These are phyloP conservation scores for Earliella scabrosa DNA, from an alignment of 1,284 basidiomycete genomes.

Conservation along the genomic window DNA sequence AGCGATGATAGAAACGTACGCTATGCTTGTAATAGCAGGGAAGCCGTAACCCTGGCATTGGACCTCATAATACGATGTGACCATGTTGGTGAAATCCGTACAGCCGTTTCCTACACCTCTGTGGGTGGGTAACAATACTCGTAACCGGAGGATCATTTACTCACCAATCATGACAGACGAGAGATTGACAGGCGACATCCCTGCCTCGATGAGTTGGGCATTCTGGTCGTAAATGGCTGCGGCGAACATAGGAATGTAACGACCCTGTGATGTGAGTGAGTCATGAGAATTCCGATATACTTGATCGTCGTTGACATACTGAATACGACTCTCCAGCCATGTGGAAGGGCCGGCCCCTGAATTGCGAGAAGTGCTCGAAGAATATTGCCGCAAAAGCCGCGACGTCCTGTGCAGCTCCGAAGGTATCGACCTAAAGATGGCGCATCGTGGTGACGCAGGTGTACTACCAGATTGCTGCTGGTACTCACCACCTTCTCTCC, in stretches of 20 bases:
- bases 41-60: slow-evolving; percentile 34
- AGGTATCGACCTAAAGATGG: slow-evolving; percentile 51
- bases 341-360: slow-evolving; percentile 72
- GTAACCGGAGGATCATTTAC: neutral
- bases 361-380: slow-evolving; percentile 73
- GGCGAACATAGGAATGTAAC: slow-evolving; percentile 86
- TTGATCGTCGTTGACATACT: slow-evolving; percentile 27
- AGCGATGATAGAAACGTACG: slow-evolving; percentile 21
- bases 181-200: slow-evolving; percentile 77
- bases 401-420: slow-evolving; percentile 73
- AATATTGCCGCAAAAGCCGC: slow-evolving; percentile 75
- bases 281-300: too few relatives aligned
- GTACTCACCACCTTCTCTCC: slow-evolving; percentile 65
- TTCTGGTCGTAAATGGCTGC: slow-evolving; percentile 83
- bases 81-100: slow-evolving; percentile 31
- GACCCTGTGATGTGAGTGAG: slow-evolving; percentile 57
- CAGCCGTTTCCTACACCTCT: slow-evolving; percentile 60
- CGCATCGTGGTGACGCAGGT: too few relatives aligned
- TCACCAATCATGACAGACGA: slow-evolving; percentile 79
- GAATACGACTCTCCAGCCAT: slow-evolving; percentile 68
- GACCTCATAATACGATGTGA: slow-evolving; percentile 38
- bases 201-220: slow-evolving; percentile 54
- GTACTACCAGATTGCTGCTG: neutral
- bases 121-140: too few relatives aligned
- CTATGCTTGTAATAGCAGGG: slow-evolving; percentile 27